Evolutionary conservation across 2,329 filamentous ascomycete genomes (phyloP).

Genomic region (Fusarium floridanum): DNA sequence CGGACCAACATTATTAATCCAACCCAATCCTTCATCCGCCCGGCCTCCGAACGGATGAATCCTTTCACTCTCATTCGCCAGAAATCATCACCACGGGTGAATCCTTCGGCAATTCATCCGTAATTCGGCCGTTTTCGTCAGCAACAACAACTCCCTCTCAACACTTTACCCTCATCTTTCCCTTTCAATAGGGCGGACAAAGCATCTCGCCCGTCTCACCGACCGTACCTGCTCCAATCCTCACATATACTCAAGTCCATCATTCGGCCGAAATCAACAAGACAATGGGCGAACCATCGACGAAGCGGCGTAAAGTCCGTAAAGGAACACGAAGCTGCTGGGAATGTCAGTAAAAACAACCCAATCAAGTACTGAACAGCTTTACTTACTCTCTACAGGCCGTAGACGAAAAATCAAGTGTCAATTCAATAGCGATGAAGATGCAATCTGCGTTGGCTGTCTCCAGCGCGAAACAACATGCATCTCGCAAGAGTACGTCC

Average conservation of each 20-base stretch:
- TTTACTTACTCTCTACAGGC: conserved; percentile 33
- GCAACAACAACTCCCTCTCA: conserved; percentile 3
- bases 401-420: conserved; percentile 66
- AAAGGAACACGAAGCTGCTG: conserved; percentile 72
- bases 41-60: conserved; percentile 38
- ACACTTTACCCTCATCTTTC: not conserved
- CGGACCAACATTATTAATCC: conserved; percentile 27
- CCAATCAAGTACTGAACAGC: not conserved
- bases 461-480: conserved; percentile 56
- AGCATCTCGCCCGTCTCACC: not conserved
- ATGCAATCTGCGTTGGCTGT: conserved; percentile 62
- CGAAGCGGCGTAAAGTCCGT: conserved; percentile 57
- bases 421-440: conserved; percentile 57
- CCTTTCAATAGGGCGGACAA: not conserved
- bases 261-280: conserved; percentile 42
- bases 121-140: conserved; percentile 29
- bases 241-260: not conserved
- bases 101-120: conserved; percentile 19
- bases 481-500: conserved; percentile 61
- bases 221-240: not conserved
- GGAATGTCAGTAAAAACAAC: conserved; percentile 61
- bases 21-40: conserved; percentile 19
- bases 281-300: conserved; percentile 32
- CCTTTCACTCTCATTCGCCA: not conserved
- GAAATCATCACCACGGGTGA: not conserved